phyloP scores from a whole-genome alignment of 352 stramenopile genomes.

The Globisporangium paroecandrum region DNA sequence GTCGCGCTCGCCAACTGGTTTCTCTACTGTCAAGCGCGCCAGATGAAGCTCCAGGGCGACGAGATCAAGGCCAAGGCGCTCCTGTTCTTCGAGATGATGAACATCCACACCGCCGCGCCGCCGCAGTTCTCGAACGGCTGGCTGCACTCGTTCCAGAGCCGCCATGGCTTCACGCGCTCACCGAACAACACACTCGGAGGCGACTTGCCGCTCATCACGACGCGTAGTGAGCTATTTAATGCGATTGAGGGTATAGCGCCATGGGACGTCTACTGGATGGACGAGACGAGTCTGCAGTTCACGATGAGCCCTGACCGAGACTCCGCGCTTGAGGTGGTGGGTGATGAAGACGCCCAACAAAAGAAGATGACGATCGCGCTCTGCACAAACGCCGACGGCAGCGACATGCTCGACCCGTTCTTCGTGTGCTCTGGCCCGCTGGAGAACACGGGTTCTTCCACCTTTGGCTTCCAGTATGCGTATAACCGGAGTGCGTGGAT shows the following conservation, averaged over 20 bases:
- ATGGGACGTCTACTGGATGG: conserved; percentile 72
- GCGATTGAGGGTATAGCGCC: conserved; percentile 42
- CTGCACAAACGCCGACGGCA: conserved; percentile 64
- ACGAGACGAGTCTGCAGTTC: conserved; percentile 64
- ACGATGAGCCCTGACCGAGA: conserved; percentile 33
- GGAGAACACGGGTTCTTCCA: conserved; percentile 8
- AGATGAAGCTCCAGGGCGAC: conserved; percentile 62
- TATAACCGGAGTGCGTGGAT: conserved; percentile 73
- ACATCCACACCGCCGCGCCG: conserved; percentile 34
- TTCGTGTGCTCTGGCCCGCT: conserved; percentile 49
- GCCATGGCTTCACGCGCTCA: conserved; percentile 60
- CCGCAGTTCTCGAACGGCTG: conserved; percentile 87
- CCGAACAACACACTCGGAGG: conserved; percentile 20
- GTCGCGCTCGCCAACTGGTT: conserved; percentile 80
- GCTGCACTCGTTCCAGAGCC: conserved; percentile 80
- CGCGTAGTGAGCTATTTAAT: conserved; percentile 37
- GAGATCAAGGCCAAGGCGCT: conserved; percentile 73
- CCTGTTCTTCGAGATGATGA: conserved; percentile 63
- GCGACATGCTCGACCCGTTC: conserved; percentile 65
- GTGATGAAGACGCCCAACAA: conserved; percentile 5
- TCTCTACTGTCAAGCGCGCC: conserved; percentile 58
- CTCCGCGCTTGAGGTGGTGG: conserved; percentile 4
- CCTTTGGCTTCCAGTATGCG: conserved; percentile 49
- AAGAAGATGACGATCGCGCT: conserved; percentile 57
- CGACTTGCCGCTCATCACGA: conserved; percentile 45